Percentiles rank a stretch among this genome's conserved stretches.
phyloP scores from a whole-genome alignment of 2,329 filamentous ascomycete species.

The Xylaria multiplex region DNA sequence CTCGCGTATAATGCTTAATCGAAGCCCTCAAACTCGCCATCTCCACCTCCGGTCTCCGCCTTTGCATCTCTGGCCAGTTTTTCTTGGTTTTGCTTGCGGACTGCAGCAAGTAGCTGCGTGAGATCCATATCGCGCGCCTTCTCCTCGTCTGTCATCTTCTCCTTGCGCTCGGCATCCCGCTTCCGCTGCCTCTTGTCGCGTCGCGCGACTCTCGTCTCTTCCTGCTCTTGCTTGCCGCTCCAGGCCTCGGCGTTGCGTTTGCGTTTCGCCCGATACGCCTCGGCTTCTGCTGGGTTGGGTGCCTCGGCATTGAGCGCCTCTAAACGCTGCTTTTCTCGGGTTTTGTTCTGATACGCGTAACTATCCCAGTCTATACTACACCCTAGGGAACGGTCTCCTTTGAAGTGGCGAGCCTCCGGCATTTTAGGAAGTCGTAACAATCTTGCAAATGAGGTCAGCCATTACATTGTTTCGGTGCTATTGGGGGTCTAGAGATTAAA shows the following conservation, averaged over 20 bases:
- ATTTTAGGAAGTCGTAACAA: slow-evolving; percentile 89
- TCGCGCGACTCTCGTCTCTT: slow-evolving; percentile 69
- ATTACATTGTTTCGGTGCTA: not conserved
- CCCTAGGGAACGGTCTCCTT: slow-evolving; percentile 72
- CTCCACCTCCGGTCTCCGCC: slow-evolving; percentile 44
- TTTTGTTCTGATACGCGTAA: slow-evolving; percentile 77
- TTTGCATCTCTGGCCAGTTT: slow-evolving; percentile 51
- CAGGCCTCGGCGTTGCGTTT: slow-evolving; percentile 75
- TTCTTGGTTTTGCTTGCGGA: slow-evolving; percentile 67
- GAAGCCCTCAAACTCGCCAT: slow-evolving; percentile 70
- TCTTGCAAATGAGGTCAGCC: slow-evolving; percentile 21
- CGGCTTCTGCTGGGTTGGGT: slow-evolving; percentile 39
- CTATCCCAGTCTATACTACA: slow-evolving; percentile 73
- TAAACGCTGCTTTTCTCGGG: slow-evolving; percentile 72
- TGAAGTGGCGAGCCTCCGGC: slow-evolving; percentile 84
- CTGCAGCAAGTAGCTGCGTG: slow-evolving; percentile 69
- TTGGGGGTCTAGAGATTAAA: not conserved
- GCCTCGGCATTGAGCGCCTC: slow-evolving; percentile 59
- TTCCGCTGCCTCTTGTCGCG: slow-evolving; percentile 72
- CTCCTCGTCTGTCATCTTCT: slow-evolving; percentile 76
- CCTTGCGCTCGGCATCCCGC: slow-evolving; percentile 70
- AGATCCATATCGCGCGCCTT: slow-evolving; percentile 71
- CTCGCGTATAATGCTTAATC: slow-evolving; percentile 46
- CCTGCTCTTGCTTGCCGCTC: slow-evolving; percentile 75
- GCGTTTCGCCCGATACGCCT: slow-evolving; percentile 59